phyloP scores from a whole-genome alignment of 768 basidiomycete species.

The Rhodosporidiobolus odoratus region DNA sequence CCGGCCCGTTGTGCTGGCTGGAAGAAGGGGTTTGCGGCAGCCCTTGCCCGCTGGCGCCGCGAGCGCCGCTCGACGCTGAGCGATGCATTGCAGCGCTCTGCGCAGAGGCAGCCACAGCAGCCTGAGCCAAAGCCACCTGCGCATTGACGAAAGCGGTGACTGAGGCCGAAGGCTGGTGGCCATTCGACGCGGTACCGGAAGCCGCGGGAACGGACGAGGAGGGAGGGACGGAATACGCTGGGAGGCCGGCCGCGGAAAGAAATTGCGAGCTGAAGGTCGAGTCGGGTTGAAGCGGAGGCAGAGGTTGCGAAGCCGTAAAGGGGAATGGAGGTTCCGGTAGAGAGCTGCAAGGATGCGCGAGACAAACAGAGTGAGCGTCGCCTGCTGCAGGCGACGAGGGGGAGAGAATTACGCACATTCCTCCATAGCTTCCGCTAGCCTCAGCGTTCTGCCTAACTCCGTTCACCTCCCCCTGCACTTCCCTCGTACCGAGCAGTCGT shows the following conservation, averaged over 20 bases:
- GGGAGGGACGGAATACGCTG: conserved; percentile 46
- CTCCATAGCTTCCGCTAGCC: neutral
- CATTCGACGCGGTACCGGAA: too few species aligned
- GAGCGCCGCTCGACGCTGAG: neutral
- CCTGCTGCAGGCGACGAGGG: too few species aligned
- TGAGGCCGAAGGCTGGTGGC: neutral
- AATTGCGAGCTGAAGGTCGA: neutral
- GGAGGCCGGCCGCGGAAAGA: conserved; percentile 46
- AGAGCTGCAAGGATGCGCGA: neutral
- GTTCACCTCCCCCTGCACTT: neutral
- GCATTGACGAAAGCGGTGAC: neutral
- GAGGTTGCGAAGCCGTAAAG: rapidly evolving
- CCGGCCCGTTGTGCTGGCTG: neutral
- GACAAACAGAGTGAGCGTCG: neutral
- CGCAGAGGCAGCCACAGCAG: neutral
- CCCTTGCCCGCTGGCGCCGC: too few species aligned
- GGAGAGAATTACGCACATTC: conserved; percentile 2
- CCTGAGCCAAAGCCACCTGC: neutral
- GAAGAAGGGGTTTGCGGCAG: conserved; percentile 5
- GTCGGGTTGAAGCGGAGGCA: neutral
- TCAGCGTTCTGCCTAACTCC: neutral
- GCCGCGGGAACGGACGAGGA: neutral
- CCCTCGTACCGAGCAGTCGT: neutral
- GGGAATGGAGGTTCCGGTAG: conserved; percentile 14
- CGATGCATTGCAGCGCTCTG: neutral